Evolutionary conservation across 345 rosid genomes (phyloP), one percentile per base, ranked within the genome.

Genomic region (Isatis tinctoria): DNA sequence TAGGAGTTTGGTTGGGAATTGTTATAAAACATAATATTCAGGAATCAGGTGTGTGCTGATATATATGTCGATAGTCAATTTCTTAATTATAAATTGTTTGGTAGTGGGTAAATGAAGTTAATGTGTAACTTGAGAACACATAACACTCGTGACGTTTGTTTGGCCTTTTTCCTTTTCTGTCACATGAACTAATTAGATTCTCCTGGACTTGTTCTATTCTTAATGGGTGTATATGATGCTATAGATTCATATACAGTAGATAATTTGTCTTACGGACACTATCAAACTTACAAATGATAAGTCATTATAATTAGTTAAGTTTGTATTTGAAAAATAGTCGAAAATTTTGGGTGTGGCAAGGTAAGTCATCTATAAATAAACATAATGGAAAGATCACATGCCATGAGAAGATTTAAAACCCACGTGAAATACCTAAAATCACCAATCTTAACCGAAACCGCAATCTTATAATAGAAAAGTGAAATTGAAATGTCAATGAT

Each of bases 1-100:
- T 76, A 61, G 70, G 65, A 58, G 64, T 75, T 53, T 76, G 65
- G 79, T 76, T 69, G 65, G 59, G 58, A 75, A 41, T 62, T 61
- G 59, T 54, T 24, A 54, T 49, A 5, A 28, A 57, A 47, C 44
- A 27, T 44, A 47, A 26, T 35, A 14, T 73, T 43, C 40, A 27
- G n/a, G 17, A 30, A 57, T 62, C 64, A 26, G n/a, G 60, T 44
- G 2, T 53, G 20, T 48, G 53, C 43, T 67, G 68, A 67, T n/a
- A 58, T n/a, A 58, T 32, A 75, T 60, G 67, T 74, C 67, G 27
- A 66, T 67, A 51, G 18, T 27, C 53, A 58, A 30, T 10, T n/a
- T 60, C 62, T 40, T 41, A 69, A 63, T 63, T 62, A 57, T 39
- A 40, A 18, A n/a, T 45, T 70, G 76, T 77, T 65, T 70, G 67